Percentiles rank a stretch among this genome's conserved stretches.
Evolutionary conservation across 257 asterid species (phyloP).

Genomic region (Dorcoceras hygrometricum): DNA sequence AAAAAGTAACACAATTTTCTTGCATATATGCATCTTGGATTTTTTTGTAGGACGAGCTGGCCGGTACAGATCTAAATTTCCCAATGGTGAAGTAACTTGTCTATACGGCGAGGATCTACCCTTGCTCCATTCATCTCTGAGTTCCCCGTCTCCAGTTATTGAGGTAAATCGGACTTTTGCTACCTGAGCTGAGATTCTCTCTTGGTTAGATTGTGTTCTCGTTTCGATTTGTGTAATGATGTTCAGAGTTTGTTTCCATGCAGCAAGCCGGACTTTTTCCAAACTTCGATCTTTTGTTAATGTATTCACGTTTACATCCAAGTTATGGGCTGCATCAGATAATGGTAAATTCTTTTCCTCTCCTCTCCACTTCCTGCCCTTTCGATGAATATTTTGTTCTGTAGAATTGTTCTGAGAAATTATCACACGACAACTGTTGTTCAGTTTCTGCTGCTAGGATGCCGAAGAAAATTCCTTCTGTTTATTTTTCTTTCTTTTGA

Average conservation of each 20-base stretch:
- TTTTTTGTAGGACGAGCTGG: slow-evolving; percentile 92
- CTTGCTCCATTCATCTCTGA: slow-evolving; percentile 68
- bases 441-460: neutral
- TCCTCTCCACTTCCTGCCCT: slow-evolving; percentile 17
- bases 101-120: slow-evolving; percentile 61
- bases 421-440: neutral
- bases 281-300: slow-evolving; percentile 63
- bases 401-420: neutral
- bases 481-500: neutral
- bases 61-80: slow-evolving; percentile 81
- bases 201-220: neutral
- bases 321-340: slow-evolving; percentile 60
- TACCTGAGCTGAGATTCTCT: neutral
- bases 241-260: slow-evolving; percentile 30
- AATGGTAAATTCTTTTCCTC: slow-evolving; percentile 47
- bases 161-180: slow-evolving; percentile 50
- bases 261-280: slow-evolving; percentile 97
- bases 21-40: slow-evolving; percentile 11
- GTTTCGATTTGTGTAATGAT: slow-evolving; percentile 22
- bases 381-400: neutral
- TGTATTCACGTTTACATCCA: slow-evolving; percentile 78
- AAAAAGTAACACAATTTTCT: neutral
- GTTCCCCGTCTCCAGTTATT: slow-evolving; percentile 72
- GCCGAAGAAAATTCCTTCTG: neutral
- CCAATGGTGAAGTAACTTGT: slow-evolving; percentile 91